Evolutionary conservation across 805 yeast genomes (phyloP), one percentile per base, ranked within the genome.

Genomic region (Lipomyces oligophaga): DNA sequence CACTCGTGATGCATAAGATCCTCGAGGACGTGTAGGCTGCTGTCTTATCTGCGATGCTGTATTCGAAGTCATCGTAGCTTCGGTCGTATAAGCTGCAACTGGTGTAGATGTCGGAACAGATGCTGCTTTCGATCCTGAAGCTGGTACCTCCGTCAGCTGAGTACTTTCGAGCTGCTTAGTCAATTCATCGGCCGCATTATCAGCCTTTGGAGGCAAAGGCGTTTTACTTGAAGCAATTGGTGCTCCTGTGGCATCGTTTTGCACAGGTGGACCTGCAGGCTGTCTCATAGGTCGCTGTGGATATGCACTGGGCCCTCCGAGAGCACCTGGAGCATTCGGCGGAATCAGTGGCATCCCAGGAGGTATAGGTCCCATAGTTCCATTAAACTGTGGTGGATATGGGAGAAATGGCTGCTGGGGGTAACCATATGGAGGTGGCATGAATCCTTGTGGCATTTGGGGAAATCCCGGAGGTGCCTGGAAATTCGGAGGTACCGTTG

Each of bases 361-460:
- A 10, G 55, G 52, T 16, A 47, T 54, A 21, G 49, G 40, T 11
- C 47, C 47, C 40, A 43, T 26, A 13, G 47, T 40, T 34, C 47
- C 51, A 18, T 35, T 49, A 31, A 45, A 58, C 47, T 52, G 65
- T 28, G 45, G 58, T 25, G 53, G 60, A 35, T 47, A 61, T 18
- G 52, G 57, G 38, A 49, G 52, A 31, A 21, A 51, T 7, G 47
- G 55, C 34, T 49, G 52, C 33, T 36, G 53, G 5, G 47, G 49
- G 42, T 41, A 52, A 41, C 41, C 47, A 20, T 43, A 43, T 8
- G 47, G 52, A 3, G 52, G 45, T 6, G 55, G 55, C 34, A 40
- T 43, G 32, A 34, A 42, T n/a, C 40, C 47, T 22, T 16, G 47
- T 5, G 21, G 57, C 11, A 34, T 53, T 25, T 24, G 44, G 10